Evolutionary conservation across 192 early-diverging fungal species (phyloP), one percentile per base, ranked within the genome.

Genomic region (Podila epicladia): DNA sequence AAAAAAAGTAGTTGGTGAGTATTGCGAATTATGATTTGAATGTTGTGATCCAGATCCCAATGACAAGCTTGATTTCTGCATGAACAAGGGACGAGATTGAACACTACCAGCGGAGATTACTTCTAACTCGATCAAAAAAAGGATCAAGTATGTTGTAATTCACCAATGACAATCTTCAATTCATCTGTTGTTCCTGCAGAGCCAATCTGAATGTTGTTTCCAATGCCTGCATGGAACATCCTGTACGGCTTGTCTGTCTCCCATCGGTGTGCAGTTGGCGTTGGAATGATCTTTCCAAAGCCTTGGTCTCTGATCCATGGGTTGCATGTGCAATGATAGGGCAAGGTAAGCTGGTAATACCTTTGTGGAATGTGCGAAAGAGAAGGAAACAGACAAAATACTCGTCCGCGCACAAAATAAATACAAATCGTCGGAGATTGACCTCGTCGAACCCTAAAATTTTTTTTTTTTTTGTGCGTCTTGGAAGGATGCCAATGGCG

Each of bases 361-460:
- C 53, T 55, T 55, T 55, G 53, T 55, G 64, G 64, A 65, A 65
- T 41, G 28, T 37, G 29, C 64, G 35, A 65, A 65, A 55, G 53
- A 48, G 49, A 49, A 51, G 49, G 35, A 51, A 48, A 65, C 41
- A 68, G 24, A 68, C 4, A 68, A 32, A n/a, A 55, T n/a, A 24
- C 19, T 55, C 20, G 53, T 55, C 24, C 53, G 3, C 53, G 11
- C 53, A n/a, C 20, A n/a, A 55, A 55, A 24, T 55, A 55, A 55
- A 55, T 55, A 55, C 35, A 64, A 64, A 29, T 38, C 35, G n/a
- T 64, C 45, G 35, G 33, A 45, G 41, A 45, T 15, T 45, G 41
- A 37, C 6, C 35, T 7, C 6, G 35, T 7, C 35, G 37, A 45
- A 8, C 12, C 13, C 41, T 45, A 45, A 45, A 45, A 45, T 15